Evolutionary conservation across 306 rosid species (phyloP).

Genomic region (Alnus glutinosa): DNA sequence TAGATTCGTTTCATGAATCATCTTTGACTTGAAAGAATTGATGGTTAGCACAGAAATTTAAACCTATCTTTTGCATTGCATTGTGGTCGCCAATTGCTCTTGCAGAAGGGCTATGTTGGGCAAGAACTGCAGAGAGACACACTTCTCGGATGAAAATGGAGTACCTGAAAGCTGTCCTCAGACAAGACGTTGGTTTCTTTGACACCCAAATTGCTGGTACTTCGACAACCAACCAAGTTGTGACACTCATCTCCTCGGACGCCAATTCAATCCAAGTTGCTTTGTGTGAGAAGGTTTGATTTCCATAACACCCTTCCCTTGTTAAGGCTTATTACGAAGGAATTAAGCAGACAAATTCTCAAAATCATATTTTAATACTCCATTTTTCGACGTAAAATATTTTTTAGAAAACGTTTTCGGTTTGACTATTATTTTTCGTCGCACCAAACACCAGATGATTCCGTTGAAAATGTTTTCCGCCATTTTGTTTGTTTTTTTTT

Average conservation of each 20-base stretch:
- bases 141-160: conserved; percentile 78
- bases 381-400: not conserved
- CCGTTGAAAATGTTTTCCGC: too few relatives aligned
- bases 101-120: conserved; percentile 89
- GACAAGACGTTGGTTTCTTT: conserved; percentile 89
- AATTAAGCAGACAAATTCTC: not conserved
- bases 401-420: too few relatives aligned
- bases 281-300: conserved; percentile 70
- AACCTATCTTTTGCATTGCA: conserved; percentile 16
- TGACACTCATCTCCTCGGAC: conserved; percentile 72
- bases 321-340: not conserved
- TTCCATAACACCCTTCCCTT: conserved; percentile 3
- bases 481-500: too few relatives aligned
- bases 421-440: too few relatives aligned
- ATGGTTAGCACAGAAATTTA: conserved; percentile 1
- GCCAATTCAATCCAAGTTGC: conserved; percentile 83
- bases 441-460: too few relatives aligned
- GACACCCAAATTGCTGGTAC: conserved; percentile 68
- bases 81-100: conserved; percentile 22
- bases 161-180: conserved; percentile 77
- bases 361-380: not conserved
- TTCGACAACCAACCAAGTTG: conserved; percentile 78
- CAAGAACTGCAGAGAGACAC: conserved; percentile 92
- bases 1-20: conserved; percentile 8
- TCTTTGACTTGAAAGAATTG: conserved; percentile 3